Percentiles rank a stretch among this genome's conserved stretches.
phyloP scores from a whole-genome alignment of 2,329 filamentous ascomycete genomes.

The Diplodia seriata region DNA sequence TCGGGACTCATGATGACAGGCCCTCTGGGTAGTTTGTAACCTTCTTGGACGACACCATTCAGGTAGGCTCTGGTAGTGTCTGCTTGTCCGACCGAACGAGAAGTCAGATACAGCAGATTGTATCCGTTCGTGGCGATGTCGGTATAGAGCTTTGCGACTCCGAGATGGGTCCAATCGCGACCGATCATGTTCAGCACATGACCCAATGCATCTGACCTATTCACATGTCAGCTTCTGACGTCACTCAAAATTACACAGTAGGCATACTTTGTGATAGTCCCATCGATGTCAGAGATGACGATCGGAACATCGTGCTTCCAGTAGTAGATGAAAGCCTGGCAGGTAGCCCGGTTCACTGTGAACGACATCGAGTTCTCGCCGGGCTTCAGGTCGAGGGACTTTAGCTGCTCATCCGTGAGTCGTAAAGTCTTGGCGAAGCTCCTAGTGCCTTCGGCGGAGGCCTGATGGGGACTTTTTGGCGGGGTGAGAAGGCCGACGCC shows the following conservation, averaged over 20 bases:
- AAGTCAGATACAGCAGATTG: conserved; percentile 98
- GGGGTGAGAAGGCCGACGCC: conserved; percentile 71
- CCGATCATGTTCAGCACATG: conserved; percentile 97
- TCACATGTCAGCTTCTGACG: conserved; percentile 36
- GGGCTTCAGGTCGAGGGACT: conserved; percentile 78
- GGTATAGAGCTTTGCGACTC: conserved; percentile 95
- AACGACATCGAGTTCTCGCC: conserved; percentile 96
- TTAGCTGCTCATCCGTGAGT: conserved; percentile 93
- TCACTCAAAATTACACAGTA: background rate
- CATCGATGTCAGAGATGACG: conserved; percentile 98
- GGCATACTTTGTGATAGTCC: conserved; percentile 87
- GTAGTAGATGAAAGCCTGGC: conserved; percentile 88
- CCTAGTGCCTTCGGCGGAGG: conserved; percentile 71
- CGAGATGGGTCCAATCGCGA: conserved; percentile 95
- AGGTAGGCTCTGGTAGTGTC: conserved; percentile 90
- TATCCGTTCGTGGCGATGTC: conserved; percentile 96
- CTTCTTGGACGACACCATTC: conserved; percentile 86
- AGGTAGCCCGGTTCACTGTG: conserved; percentile 93
- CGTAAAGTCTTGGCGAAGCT: conserved; percentile 97
- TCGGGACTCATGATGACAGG: conserved; percentile 96
- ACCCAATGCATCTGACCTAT: conserved; percentile 81
- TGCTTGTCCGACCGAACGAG: conserved; percentile 89
- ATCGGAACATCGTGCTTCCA: conserved; percentile 93
- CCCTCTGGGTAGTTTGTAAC: conserved; percentile 82
- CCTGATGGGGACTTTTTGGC: conserved; percentile 59